Percentiles rank a stretch among this genome's conserved stretches.
Evolutionary conservation across 1,139 yeast species (phyloP).

Genomic region (Candida sp.): DNA sequence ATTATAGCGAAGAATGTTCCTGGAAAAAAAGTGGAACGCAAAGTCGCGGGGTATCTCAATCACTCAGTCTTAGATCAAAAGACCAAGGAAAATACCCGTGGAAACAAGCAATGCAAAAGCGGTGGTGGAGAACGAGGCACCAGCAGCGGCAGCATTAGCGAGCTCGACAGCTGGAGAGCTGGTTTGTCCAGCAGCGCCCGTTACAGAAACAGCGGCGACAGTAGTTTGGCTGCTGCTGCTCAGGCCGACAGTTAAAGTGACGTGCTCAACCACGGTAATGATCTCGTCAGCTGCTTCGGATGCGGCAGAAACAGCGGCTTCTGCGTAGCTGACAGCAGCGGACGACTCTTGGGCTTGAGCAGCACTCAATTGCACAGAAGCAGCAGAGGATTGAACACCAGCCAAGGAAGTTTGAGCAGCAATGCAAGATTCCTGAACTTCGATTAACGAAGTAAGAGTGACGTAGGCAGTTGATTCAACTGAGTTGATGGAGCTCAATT

Average conservation of each 20-base stretch:
- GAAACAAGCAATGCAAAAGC: constrained; percentile 2
- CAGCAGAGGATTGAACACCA: constrained; percentile 11
- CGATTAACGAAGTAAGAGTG: constrained; percentile 7
- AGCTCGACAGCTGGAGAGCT: no score
- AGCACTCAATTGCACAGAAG: constrained; percentile 12
- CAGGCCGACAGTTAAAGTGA: constrained; percentile 3
- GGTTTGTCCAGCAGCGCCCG: background rate
- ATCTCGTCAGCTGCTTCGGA: constrained; percentile 11
- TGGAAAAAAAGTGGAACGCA: no score
- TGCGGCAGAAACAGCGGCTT: constrained; percentile 11
- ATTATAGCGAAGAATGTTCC: no score
- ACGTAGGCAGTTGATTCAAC: constrained; percentile 10
- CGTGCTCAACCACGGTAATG: background rate
- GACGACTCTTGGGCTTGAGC: constrained; percentile 9
- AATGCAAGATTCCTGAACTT: constrained; percentile 7
- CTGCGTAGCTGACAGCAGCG: constrained; percentile 7
- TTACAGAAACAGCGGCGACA: background rate
- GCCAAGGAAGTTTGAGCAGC: constrained; percentile 9
- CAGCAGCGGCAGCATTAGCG: background rate
- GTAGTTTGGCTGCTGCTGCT: background rate
- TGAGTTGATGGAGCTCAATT: constrained; percentile 6
- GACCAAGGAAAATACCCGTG: background rate
- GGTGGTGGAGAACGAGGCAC: background rate
- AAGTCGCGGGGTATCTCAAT: no score
- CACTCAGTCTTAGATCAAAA: background rate